Evolutionary conservation across 2,329 filamentous ascomycete genomes (phyloP).

Genomic region (Mycosphaerella sp.): DNA sequence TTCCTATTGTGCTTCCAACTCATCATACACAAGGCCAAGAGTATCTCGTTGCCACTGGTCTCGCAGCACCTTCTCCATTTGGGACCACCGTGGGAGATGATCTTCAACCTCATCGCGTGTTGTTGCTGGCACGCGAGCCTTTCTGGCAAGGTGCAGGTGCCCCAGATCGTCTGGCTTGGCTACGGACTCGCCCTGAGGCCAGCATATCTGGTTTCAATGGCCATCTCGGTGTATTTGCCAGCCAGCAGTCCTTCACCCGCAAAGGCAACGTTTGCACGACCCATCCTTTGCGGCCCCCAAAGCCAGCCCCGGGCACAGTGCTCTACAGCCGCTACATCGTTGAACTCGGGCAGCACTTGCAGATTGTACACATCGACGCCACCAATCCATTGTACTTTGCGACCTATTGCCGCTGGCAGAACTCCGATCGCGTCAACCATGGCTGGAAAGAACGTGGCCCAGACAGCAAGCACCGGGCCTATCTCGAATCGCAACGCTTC

Average conservation of each 20-base stretch:
- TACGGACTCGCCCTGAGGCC: neutral
- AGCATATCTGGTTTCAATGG: neutral
- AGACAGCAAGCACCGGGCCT: constrained; percentile 4
- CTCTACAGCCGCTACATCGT: neutral
- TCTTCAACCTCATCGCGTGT: neutral
- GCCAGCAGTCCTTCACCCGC: neutral
- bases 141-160: neutral
- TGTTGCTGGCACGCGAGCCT: neutral
- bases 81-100: neutral
- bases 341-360: neutral
- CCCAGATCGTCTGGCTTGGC: neutral
- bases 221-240: neutral
- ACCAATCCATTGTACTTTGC: constrained; percentile 2
- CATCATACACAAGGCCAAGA: neutral
- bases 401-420: constrained; percentile 5
- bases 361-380: neutral
- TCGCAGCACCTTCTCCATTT: neutral
- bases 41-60: neutral
- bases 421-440: constrained; percentile 7
- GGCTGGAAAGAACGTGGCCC: constrained; percentile 8
- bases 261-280: neutral
- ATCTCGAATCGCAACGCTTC: constrained; percentile 2
- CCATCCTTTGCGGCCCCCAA: neutral
- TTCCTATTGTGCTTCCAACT: neutral
- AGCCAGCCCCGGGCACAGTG: neutral